Evolutionary conservation across 768 basidiomycete species (phyloP), one percentile per base, ranked within the genome.

Genomic region (Lactarius psammicola): DNA sequence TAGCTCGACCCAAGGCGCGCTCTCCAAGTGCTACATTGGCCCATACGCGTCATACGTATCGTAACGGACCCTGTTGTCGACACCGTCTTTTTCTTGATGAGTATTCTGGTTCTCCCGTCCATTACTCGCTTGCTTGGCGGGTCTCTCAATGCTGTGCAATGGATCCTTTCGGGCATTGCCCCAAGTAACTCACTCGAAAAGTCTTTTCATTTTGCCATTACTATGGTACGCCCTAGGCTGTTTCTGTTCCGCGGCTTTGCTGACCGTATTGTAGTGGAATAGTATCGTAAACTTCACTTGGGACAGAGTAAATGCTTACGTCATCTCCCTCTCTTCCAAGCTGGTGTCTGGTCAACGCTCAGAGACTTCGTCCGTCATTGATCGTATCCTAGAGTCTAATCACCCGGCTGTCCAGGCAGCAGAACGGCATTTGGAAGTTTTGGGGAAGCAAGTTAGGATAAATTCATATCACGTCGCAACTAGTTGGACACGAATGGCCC

Each of bases 51-150:
- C 2, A 93, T 95, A 72, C 84, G 94, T 34, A 72, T 93, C 49
- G 74, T 92, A 58, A 95, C 94, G 11, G 94, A 95, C 73, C 93
- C 93, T 1, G 77, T 92, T 18, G 91, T 94, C 10, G 90, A 94
- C 73, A 76, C 79, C 20, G 75, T 84, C 56, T 80, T 85, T 2
- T 84, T 82, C 67, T 67, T 88, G 54, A 67, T 89, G 42, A 72
- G 80, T 31, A 79, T 80, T 3, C 46, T 85, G 2, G 59, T 87
- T 4, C 84, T 87, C n/a, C 78, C 79, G 1, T 60, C 80, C 65
- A 40, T 74, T 18, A 62, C 67, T 33, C 49, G 65, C 18, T 40
- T 60, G 10, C 28, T 58, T 13, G 34, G 51, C n/a, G 40, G 42
- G 33, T 58, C 23, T 23, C 23, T 68, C 51, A 11, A 46, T 20